Evolutionary conservation across 2,329 filamentous ascomycete genomes (phyloP).

Genomic region (Zasmidium angulare): DNA sequence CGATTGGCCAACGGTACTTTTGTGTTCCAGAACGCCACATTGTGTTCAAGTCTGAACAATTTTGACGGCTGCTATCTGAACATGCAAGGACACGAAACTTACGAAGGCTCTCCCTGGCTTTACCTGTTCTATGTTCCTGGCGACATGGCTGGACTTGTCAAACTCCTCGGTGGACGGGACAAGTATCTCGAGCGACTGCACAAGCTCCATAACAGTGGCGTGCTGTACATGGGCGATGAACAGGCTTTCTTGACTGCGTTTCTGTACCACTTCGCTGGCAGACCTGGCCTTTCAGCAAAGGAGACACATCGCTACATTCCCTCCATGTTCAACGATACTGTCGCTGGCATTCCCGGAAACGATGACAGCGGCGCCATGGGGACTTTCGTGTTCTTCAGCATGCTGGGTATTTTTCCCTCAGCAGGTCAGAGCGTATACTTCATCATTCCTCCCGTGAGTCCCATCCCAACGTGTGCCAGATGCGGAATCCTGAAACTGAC

Average conservation of each 20-base stretch:
- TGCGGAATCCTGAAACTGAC: no score
- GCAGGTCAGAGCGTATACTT: slow-evolving; percentile 61
- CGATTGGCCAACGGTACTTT: slow-evolving; percentile 19
- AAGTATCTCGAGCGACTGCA: slow-evolving; percentile 46
- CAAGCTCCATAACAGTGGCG: slow-evolving; percentile 57
- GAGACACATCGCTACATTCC: slow-evolving; percentile 61
- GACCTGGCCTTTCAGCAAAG: slow-evolving; percentile 61
- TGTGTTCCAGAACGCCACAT: slow-evolving; percentile 22
- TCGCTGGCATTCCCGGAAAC: slow-evolving; percentile 65
- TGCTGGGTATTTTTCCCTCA: slow-evolving; percentile 67
- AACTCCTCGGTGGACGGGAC: slow-evolving; percentile 18
- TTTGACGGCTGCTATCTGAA: slow-evolving; percentile 39
- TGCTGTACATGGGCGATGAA: slow-evolving; percentile 25
- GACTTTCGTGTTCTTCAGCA: slow-evolving; percentile 67
- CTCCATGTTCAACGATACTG: slow-evolving; percentile 57
- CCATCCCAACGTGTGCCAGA: neutral
- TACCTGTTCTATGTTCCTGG: slow-evolving; percentile 24
- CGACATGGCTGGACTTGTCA: slow-evolving; percentile 22
- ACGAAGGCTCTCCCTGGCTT: slow-evolving; percentile 22
- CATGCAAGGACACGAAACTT: slow-evolving; percentile 19
- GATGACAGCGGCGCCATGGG: slow-evolving; percentile 73
- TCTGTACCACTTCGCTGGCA: slow-evolving; percentile 66
- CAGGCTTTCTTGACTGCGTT: slow-evolving; percentile 45
- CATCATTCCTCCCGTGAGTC: slow-evolving; percentile 46
- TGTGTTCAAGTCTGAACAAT: slow-evolving; percentile 19